Percentiles rank a stretch among this genome's conserved stretches.
These are phyloP conservation scores for Persicaria tinctoria DNA, from an alignment of 148 eudicot genomes.

Conservation along the genomic window DNA sequence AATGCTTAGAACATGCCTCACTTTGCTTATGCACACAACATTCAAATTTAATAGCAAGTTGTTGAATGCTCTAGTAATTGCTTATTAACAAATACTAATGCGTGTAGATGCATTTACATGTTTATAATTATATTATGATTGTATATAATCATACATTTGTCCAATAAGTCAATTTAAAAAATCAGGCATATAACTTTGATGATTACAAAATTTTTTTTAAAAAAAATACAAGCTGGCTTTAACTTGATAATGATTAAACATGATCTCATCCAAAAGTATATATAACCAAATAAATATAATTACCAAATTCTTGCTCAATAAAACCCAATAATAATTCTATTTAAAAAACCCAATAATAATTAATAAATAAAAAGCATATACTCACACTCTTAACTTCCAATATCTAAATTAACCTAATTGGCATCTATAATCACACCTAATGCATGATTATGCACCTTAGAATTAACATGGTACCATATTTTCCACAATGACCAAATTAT, in stretches of 20 bases:
- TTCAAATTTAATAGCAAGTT: background rate
- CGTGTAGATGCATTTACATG: slow-evolving; percentile 2
- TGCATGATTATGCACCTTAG: too few species aligned
- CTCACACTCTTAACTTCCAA: too few species aligned
- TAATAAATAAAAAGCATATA: too few species aligned
- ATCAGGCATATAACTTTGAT: background rate
- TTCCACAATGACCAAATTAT: too few species aligned
- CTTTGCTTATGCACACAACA: background rate
- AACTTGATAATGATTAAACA: background rate
- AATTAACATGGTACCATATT: too few species aligned
- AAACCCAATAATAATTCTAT: background rate
- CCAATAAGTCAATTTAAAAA: background rate
- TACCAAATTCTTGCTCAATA: background rate
- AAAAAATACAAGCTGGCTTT: background rate
- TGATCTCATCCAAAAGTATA: background rate
- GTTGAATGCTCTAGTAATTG: background rate
- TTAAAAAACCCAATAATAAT: background rate
- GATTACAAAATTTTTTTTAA: too few species aligned
- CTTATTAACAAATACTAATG: background rate
- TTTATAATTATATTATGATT: background rate
- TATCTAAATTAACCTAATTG: too few species aligned
- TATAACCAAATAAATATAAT: background rate
- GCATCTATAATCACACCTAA: too few species aligned
- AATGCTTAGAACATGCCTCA: background rate
- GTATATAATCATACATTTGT: background rate